Base-by-base conservation (phyloP, 75 land plant genomes). In the Picea glauca region DNA sequence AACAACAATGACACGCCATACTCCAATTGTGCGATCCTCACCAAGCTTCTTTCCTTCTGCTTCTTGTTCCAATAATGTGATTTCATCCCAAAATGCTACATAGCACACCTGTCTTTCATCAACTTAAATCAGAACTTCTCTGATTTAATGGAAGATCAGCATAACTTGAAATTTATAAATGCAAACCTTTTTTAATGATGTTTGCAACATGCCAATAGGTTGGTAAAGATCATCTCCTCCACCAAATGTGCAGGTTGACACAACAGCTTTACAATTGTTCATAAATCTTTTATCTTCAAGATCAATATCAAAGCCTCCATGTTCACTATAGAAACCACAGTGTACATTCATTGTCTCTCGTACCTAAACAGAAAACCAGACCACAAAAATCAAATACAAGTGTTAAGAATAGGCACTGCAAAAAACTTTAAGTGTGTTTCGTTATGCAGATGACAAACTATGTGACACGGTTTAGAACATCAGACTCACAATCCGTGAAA, bases 171-270 rank as follows among this genome's bases (percentile, higher is more conserved):
- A 76, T 23, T 3, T 76, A 20, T 14, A 5, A 5, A 40, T 5
- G 40, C 50, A 60, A 13, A 93, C 98, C 93, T 93, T 88, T 57
- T 67, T 59, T 50, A 93, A 80, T 61, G 99, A 91, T 76, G 91
- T 83, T 60, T 90, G 78, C 60, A 91, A 81, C 93, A 91, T 88
- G 76, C 98, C 98, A 75, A 98, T 95, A 56, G 99, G 99, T 80
- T 98, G 99, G 84, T 95, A 91, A 14, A 98, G 90, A 80, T 93
- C 98, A 93, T 98, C 99, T n/a, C 96, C 99, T 72, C 99, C 99
- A 67, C 99, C 99, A 90, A 98, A 98, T 59, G 92, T 86, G 87
- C 99, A 98, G 17, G 99, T 98, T 14, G 92, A 81, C 11, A 98
- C 91, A 77, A 90, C 96, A 81, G 87, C 96, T 75, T 84, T 82